Conservation (phyloP, 352 stramenopile species). For the Globisporangium abappressorium region DNA sequence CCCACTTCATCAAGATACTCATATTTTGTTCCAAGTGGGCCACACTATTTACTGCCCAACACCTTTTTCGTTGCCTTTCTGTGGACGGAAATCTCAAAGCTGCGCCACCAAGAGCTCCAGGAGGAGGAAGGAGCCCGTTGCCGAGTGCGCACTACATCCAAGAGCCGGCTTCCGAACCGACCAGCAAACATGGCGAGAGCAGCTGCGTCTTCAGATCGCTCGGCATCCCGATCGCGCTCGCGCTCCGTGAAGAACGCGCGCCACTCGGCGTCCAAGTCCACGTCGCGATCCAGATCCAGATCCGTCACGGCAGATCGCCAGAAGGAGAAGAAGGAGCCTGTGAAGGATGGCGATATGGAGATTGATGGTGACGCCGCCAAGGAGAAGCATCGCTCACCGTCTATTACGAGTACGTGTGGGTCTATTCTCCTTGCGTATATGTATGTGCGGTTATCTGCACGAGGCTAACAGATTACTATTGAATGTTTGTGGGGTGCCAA, state of each 20-base stretch:
- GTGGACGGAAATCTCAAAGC: conserved; percentile 1
- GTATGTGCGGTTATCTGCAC: not conserved
- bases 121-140: too few species aligned
- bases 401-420: not conserved
- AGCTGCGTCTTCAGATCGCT: not conserved
- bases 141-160: too few species aligned
- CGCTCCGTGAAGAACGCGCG: not conserved
- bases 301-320: not conserved
- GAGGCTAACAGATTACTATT: not conserved
- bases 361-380: not conserved
- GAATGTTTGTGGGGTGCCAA: not conserved
- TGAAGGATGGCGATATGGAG: conserved; percentile 1
- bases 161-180: not conserved
- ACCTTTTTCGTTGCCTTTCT: not conserved
- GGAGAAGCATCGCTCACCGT: conserved; percentile 5
- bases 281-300: conserved; percentile 12
- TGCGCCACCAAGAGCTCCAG: not conserved
- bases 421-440: not conserved
- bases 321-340: not conserved
- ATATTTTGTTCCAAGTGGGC: not conserved
- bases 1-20: not conserved
- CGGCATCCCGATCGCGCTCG: conserved; percentile 6
- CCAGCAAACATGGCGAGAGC: conserved; percentile 1
- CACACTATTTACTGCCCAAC: not conserved
- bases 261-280: not conserved